Evolutionary conservation across 2,329 filamentous ascomycete species (phyloP).

Genomic region (Verruconis gallopava): DNA sequence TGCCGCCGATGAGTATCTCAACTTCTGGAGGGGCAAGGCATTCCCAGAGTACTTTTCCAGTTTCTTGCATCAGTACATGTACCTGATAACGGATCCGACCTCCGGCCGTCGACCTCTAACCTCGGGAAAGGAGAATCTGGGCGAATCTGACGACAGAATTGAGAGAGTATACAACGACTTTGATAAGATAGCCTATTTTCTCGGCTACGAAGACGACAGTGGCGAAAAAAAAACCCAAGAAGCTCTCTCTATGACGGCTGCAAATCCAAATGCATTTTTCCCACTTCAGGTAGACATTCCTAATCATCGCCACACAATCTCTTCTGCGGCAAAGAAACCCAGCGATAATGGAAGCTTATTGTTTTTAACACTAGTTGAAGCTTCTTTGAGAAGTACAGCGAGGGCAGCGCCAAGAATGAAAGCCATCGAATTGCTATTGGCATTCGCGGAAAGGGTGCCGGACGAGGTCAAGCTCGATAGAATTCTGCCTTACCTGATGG

Average conservation of each 20-base stretch:
- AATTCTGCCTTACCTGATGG: slow-evolving; percentile 79
- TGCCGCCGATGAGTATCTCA: slow-evolving; percentile 84
- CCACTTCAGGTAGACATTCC: slow-evolving; percentile 79
- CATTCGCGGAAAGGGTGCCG: slow-evolving; percentile 79
- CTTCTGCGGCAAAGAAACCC: slow-evolving; percentile 45
- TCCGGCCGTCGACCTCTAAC: slow-evolving; percentile 63
- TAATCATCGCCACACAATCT: slow-evolving; percentile 62
- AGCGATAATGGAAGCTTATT: slow-evolving; percentile 84
- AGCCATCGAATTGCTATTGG: slow-evolving; percentile 81
- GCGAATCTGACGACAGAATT: slow-evolving; percentile 86
- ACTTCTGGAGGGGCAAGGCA: slow-evolving; percentile 81
- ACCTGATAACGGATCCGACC: slow-evolving; percentile 80
- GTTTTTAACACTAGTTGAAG: slow-evolving; percentile 78
- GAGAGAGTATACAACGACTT: slow-evolving; percentile 89
- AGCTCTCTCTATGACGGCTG: slow-evolving; percentile 12
- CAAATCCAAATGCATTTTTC: slow-evolving; percentile 45
- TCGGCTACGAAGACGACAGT: slow-evolving; percentile 53
- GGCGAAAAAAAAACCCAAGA: slow-evolving; percentile 19
- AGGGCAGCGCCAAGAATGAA: slow-evolving; percentile 76
- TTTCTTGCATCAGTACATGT: slow-evolving; percentile 97
- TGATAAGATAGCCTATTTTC: slow-evolving; percentile 92
- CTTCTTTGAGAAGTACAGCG: slow-evolving; percentile 79
- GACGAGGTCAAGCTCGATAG: slow-evolving; percentile 94
- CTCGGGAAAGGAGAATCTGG: slow-evolving; percentile 56
- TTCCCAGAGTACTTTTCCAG: slow-evolving; percentile 97